Conservation (phyloP, 495 filamentous ascomycete genomes). For the Penicillium samsonianum region DNA sequence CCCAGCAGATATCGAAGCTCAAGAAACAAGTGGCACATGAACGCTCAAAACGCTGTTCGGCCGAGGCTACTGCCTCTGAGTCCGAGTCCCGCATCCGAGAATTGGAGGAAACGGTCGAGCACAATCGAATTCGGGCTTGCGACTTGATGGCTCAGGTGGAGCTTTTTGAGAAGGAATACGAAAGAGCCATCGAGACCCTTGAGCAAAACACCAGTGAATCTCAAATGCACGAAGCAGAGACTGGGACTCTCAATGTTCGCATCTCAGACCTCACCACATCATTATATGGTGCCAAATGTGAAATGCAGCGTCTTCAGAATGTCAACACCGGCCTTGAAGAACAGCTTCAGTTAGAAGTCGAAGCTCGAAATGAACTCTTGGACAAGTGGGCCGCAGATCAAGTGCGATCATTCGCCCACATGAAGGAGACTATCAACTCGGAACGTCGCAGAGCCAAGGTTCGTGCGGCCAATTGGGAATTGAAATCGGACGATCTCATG, state of each 20-base stretch:
- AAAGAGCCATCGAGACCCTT: conserved; percentile 23
- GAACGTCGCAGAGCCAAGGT: conserved; percentile 43
- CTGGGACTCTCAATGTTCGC: conserved; percentile 41
- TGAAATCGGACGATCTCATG: conserved; percentile 50
- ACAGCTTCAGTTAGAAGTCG: conserved; percentile 36
- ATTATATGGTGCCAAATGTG: conserved; percentile 34
- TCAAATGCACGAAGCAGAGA: conserved; percentile 46
- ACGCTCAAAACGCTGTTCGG: conserved; percentile 34
- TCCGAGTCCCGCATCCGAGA: conserved; percentile 40
- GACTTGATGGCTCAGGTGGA: conserved; percentile 38
- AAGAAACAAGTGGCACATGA: conserved; percentile 40
- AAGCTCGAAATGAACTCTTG: conserved; percentile 40
- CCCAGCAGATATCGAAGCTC: conserved; percentile 43
- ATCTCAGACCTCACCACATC: conserved; percentile 43
- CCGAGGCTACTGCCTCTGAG: conserved; percentile 38
- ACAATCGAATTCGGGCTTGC: conserved; percentile 39
- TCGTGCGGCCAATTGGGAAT: conserved; percentile 44
- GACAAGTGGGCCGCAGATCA: conserved; percentile 45
- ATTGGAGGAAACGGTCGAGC: conserved; percentile 39
- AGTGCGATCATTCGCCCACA: conserved; percentile 37
- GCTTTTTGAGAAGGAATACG: conserved; percentile 35
- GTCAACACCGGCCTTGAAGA: conserved; percentile 40
- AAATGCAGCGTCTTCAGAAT: conserved; percentile 34
- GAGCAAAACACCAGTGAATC: conserved; percentile 34
- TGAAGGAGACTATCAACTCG: conserved; percentile 43